phyloP scores from a whole-genome alignment of 2,329 filamentous ascomycete species.

The Coleophoma cylindrospora region DNA sequence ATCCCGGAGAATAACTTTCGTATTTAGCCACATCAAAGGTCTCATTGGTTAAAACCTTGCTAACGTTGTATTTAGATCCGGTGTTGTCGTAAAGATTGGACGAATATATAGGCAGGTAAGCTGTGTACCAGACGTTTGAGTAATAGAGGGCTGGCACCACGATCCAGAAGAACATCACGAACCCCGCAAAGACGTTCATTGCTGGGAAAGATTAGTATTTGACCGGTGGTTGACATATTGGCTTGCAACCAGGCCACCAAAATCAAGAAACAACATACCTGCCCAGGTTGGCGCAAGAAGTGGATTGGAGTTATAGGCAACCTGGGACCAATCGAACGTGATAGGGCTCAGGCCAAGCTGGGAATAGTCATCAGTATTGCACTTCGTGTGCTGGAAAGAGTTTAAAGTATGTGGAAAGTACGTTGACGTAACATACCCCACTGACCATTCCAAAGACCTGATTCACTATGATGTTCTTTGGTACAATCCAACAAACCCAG shows the following conservation, averaged over 20 bases:
- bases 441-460: constrained; percentile 66
- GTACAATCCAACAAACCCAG: constrained; percentile 1
- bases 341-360: constrained; percentile 59
- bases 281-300: constrained; percentile 67
- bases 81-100: constrained; percentile 70
- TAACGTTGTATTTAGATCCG: constrained; percentile 56
- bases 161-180: constrained; percentile 2
- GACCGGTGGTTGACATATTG: too few species aligned
- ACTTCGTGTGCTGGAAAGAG: too few species aligned
- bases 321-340: constrained; percentile 72
- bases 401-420: too few species aligned
- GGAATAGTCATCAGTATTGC: too few species aligned
- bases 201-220: constrained; percentile 31
- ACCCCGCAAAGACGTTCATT: constrained; percentile 60
- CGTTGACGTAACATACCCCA: constrained; percentile 28
- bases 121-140: constrained; percentile 1
- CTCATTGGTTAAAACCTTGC: constrained; percentile 58
- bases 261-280: not conserved
- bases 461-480: constrained; percentile 54
- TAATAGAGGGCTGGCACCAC: constrained; percentile 1
- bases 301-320: constrained; percentile 39
- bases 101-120: constrained; percentile 58
- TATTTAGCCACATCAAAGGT: constrained; percentile 60
- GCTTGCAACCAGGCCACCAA: too few species aligned
- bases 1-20: constrained; percentile 61